These are phyloP conservation scores for Agrocybe pediades DNA, from an alignment of 768 basidiomycete species.

Conservation along the genomic window DNA sequence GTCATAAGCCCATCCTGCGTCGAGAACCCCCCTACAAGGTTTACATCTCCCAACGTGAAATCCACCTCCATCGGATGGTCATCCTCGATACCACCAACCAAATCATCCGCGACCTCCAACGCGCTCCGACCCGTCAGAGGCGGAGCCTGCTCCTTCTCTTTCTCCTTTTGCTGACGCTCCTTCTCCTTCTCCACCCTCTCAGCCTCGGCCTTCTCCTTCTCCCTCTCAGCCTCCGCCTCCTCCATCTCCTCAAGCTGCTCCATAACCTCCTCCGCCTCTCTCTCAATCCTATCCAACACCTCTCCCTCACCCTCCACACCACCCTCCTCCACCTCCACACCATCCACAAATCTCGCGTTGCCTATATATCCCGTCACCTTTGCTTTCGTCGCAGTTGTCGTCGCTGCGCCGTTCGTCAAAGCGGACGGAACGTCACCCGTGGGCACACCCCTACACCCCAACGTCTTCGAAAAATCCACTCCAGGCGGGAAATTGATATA, in stretches of 20 bases:
- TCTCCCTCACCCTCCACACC: neutral
- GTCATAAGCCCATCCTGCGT: too few relatives aligned
- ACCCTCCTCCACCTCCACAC: neutral
- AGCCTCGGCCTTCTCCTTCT: neutral
- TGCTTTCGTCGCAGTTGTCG: too few relatives aligned
- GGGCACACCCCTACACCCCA: conserved; percentile 42
- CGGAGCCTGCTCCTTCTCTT: neutral
- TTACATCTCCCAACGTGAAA: too few relatives aligned
- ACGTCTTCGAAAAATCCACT: conserved; percentile 56
- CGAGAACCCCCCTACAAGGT: too few relatives aligned
- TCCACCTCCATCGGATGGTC: too few relatives aligned
- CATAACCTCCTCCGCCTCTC: conserved; percentile 22
- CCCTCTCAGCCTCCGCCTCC: conserved; percentile 6
- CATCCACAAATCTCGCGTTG: neutral
- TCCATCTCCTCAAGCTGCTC: conserved; percentile 3
- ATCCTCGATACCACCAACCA: too few relatives aligned
- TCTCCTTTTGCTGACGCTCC: neutral
- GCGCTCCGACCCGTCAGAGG: neutral
- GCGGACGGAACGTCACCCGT: too few relatives aligned
- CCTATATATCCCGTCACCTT: too few relatives aligned
- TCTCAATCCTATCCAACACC: conserved; percentile 17
- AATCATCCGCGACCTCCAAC: neutral
- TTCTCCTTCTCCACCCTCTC: neutral
- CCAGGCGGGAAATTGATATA: conserved; percentile 72
- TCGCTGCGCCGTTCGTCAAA: too few relatives aligned